Base-by-base conservation (phyloP, 2,329 filamentous ascomycete species). In the Colletotrichum salicis region DNA sequence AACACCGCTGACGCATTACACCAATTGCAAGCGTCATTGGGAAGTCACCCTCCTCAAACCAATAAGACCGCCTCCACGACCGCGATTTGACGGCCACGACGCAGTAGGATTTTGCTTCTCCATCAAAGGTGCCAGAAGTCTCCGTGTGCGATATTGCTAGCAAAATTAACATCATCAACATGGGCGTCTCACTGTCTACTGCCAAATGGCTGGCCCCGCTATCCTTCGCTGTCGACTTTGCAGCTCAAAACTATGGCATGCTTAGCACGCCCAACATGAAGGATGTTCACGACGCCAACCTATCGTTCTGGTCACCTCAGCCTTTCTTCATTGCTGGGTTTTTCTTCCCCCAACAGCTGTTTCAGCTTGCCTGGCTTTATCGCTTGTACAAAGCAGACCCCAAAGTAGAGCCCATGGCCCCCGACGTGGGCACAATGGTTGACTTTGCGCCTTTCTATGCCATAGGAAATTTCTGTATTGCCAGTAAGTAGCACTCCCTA, bases 321-420 rank as follows among this genome's bases (percentile, higher is more conserved):
- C 88, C 88, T 1, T 88, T 83, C 76, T 89, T 89, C 79, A 89
- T 91, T 72, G 88, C 81, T 0, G 86, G 80, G 19, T 90, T 91
- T 81, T 91, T 91, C 82, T 88, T 89, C 77, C 87, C 87, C 0
- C 88, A 91, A 77, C 88, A 90, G 76, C 76, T 90, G 4, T 85
- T 90, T 77, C 88, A 90, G 77, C 76, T 90, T 3, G 84, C 81
- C 3, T 91, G 88, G 88, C 79, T 90, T 5, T 90, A 87, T 79
- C 83, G 85, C 72, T 80, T 91, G 2, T 89, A 84, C 81, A 86
- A 83, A 63, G 79, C 86, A 10, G 81, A 86, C 60, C 78, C 82
- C 0, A 84, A 79, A 76, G 78, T 7, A 76, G 78, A 59, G 75
- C 70, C 31, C 72, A 84, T 80, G 52, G 81, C 82, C 57, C 68